Percentiles rank a stretch among this genome's conserved stretches.
These are phyloP conservation scores for Gossypium raimondii DNA, from an alignment of 345 rosid species.

Conservation along the genomic window DNA sequence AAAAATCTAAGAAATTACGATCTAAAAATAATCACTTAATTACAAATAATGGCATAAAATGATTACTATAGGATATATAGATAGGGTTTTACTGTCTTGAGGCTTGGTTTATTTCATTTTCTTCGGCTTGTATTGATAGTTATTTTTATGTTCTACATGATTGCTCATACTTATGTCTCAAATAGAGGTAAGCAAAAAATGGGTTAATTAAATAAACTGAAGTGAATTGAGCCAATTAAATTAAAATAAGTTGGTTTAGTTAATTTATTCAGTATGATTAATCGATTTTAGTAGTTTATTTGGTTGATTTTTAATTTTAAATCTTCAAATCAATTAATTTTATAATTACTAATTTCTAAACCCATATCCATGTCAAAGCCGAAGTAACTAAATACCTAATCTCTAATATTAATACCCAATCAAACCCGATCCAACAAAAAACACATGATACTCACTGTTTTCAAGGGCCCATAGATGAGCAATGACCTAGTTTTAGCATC, in stretches of 20 bases:
- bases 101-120: background rate
- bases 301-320: no score
- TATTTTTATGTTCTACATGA: background rate
- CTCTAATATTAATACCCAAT: background rate
- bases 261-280: no score
- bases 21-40: no score
- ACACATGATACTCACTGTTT: slow-evolving; percentile 40
- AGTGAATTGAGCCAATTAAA: no score
- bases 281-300: no score
- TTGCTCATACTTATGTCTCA: background rate
- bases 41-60: no score
- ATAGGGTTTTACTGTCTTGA: background rate
- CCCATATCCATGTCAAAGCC: no score
- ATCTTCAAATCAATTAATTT: no score
- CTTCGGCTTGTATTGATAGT: background rate
- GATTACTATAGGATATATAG: background rate
- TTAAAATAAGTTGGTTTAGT: no score
- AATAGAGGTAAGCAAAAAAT: background rate
- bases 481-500: slow-evolving; percentile 45
- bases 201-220: no score
- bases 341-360: no score
- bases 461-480: slow-evolving; percentile 52
- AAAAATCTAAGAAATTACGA: no score
- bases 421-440: background rate
- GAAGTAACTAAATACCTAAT: background rate